Percentiles rank a stretch among this genome's conserved stretches.
Conservation (phyloP, 192 early-diverging fungal genomes). For the Coemansia sp. region DNA sequence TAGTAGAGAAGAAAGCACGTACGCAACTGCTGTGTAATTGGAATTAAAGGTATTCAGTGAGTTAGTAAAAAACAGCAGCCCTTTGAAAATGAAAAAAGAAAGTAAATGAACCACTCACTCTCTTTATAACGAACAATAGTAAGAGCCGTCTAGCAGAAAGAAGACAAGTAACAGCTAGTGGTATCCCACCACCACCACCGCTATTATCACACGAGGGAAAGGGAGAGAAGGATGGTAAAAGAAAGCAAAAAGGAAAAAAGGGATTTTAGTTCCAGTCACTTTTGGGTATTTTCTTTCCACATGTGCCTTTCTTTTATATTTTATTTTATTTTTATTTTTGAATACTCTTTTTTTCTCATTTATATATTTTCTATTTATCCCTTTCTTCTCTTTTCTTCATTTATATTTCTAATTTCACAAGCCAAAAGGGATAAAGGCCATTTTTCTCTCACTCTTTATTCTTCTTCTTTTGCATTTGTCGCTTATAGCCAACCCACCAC, state of each 20-base stretch:
- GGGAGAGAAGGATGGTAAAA: background rate
- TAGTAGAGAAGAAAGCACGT: too few species aligned
- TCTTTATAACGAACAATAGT: background rate
- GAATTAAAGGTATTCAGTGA: too few species aligned
- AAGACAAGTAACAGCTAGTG: background rate
- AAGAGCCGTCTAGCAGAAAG: background rate
- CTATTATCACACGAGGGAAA: too few species aligned
- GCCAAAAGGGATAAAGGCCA: background rate
- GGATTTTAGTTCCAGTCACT: background rate
- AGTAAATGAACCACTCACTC: background rate
- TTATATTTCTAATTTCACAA: conserved; percentile 5
- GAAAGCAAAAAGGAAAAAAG: background rate
- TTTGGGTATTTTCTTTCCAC: conserved; percentile 10
- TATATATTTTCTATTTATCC: background rate
- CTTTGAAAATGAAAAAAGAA: background rate
- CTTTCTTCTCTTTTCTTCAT: background rate
- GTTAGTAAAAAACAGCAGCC: too few species aligned
- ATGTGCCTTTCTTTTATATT: conserved; percentile 11
- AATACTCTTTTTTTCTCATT: background rate
- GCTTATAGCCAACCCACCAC: background rate
- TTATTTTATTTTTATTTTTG: background rate
- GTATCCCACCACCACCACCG: background rate
- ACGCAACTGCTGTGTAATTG: too few species aligned
- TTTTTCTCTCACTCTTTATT: background rate
- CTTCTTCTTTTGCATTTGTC: conserved; percentile 2